Base-by-base conservation (phyloP, 768 basidiomycete species). In the Phallus indusiatus region DNA sequence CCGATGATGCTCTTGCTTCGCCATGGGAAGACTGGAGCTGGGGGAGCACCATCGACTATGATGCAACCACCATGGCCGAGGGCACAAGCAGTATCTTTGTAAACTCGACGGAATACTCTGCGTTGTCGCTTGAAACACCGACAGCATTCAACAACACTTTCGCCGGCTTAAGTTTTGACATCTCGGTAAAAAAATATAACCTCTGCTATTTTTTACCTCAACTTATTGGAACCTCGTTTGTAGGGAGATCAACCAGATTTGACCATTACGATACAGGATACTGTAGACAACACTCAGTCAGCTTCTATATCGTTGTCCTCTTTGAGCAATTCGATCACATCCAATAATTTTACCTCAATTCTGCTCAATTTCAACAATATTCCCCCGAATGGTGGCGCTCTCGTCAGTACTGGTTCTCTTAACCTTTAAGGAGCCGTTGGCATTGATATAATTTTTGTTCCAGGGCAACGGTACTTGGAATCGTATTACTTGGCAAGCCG, bases 11-110 rank as follows among this genome's bases (percentile, higher is more conserved):
- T 21, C 74, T 81, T 46, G 70, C 74, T 18, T 61, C 70, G 22
- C 76, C 75, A 17, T 80, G 78, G 78, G 73, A 81, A 59, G 71
- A 81, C 67, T 81, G 79, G 79, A 76, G 75, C 60, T 81, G 79
- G 79, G 69, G 74, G 60, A 74, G 70, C 42, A 69, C 65, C 34
- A 68, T 78, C 54, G 64, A 76, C 66, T 78, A 71, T 58, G 75
- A 69, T 18, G 75, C 78, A 8, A 78, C 77, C 4, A 78, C 78
- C 63, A 54, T 76, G 17, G 67, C 71, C 47, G 68, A 72, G 53
- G 78, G 78, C 11, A 64, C 69, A 3, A 76, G 73, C 65, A 63
- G 63, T 56, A 72, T 79, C 54, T 76, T 73, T 24, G 72, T 77
- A 50, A 74, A 68, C 64, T 79, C 79, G 1, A 48, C 59, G 1